Evolutionary conservation across 2,329 filamentous ascomycete genomes (phyloP).

Genomic region (Herpotrichia juniperi): DNA sequence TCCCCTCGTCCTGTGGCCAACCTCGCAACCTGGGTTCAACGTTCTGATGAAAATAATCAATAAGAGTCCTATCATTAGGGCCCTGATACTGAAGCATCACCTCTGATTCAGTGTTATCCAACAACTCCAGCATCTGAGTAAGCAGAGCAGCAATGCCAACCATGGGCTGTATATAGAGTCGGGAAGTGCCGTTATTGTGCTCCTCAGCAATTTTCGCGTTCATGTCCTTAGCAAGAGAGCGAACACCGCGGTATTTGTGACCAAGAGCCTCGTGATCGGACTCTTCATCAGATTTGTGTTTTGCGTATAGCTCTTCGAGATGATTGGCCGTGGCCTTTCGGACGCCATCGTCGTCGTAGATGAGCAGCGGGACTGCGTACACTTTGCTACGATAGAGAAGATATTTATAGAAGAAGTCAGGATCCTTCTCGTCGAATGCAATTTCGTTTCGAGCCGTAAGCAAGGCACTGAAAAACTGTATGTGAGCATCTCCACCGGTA

Average conservation of each 20-base stretch:
- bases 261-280: conserved; percentile 18
- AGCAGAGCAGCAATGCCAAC: conserved; percentile 27
- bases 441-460: conserved; percentile 27
- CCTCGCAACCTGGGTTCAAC: conserved; percentile 28
- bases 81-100: conserved; percentile 24
- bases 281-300: conserved; percentile 18
- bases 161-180: conserved; percentile 31
- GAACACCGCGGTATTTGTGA: conserved; percentile 27
- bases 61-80: conserved; percentile 26
- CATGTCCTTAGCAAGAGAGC: conserved; percentile 24
- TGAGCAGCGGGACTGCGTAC: conserved; percentile 31
- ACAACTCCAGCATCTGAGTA: conserved; percentile 21
- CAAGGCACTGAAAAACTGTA: conserved; percentile 35
- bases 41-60: conserved; percentile 27
- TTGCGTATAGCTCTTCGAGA: conserved; percentile 29
- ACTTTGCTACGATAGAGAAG: conserved; percentile 21
- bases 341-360: conserved; percentile 36
- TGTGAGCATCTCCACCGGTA: conserved; percentile 28
- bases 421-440: conserved; percentile 21
- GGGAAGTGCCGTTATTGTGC: conserved; percentile 26
- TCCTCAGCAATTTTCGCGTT: conserved; percentile 30
- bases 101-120: conserved; percentile 28
- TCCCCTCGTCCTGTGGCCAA: conserved; percentile 36
- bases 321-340: conserved; percentile 26
- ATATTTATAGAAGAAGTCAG: conserved; percentile 28